Conservation (phyloP, 2,329 filamentous ascomycete species). For the Calonectria crousiana region DNA sequence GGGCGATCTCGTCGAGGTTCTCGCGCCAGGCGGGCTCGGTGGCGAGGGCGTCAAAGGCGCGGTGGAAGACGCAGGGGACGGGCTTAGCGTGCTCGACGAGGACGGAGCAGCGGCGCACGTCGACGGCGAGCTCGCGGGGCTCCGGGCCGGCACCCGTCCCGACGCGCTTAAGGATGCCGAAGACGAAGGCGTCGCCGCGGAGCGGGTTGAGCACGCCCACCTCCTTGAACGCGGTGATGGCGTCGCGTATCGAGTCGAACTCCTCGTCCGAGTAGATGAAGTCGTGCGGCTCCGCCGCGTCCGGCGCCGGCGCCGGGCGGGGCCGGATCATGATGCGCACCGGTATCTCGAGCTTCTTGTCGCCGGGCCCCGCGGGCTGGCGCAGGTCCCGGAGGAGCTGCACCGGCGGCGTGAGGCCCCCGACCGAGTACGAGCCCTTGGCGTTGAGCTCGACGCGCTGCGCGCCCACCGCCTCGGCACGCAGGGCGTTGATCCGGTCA, state of each 20-base stretch:
- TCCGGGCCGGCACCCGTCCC: neutral
- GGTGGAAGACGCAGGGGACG: constrained; percentile 64
- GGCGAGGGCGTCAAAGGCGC: constrained; percentile 66
- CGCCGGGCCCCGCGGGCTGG: neutral
- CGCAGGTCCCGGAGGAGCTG: constrained; percentile 52
- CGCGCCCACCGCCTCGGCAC: constrained; percentile 58
- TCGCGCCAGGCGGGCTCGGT: constrained; percentile 33
- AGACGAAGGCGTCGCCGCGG: constrained; percentile 68
- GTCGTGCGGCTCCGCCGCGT: constrained; percentile 48
- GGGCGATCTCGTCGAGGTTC: constrained; percentile 50
- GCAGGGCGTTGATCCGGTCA: constrained; percentile 54
- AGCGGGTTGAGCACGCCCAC: constrained; percentile 51
- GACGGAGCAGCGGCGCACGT: constrained; percentile 52
- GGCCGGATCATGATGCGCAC: constrained; percentile 69
- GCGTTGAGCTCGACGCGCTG: constrained; percentile 67
- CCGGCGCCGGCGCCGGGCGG: constrained; percentile 34
- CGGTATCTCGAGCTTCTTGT: constrained; percentile 49
- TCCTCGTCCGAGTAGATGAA: constrained; percentile 64
- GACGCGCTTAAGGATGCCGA: constrained; percentile 57
- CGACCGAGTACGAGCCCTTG: constrained; percentile 60
- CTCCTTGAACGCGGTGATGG: constrained; percentile 54
- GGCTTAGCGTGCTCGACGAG: constrained; percentile 58
- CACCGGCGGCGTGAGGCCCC: constrained; percentile 64
- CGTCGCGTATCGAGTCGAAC: constrained; percentile 56
- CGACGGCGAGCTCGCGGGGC: constrained; percentile 46